Percentiles rank a stretch among this genome's conserved stretches.
phyloP scores from a whole-genome alignment of 176 grass and related monocot genomes.

The Bothriochloa decipiens region DNA sequence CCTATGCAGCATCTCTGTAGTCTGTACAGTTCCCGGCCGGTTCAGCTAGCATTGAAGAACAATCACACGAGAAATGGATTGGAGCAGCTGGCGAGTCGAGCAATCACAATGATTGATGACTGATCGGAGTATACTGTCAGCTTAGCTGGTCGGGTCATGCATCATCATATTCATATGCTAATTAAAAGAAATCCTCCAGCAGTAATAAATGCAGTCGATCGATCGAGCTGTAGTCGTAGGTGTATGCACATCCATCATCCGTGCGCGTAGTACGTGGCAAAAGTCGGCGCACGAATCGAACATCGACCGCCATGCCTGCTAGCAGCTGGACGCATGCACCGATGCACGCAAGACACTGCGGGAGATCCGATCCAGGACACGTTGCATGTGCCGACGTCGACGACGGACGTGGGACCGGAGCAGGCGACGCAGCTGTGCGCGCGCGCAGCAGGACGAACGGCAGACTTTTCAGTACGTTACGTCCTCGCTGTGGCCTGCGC shows the following conservation, averaged over 20 bases:
- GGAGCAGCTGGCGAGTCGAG: conserved; percentile 7
- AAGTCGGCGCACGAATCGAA: not conserved
- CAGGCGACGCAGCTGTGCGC: not conserved
- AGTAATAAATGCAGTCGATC: not conserved
- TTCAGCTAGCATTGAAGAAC: conserved; percentile 1
- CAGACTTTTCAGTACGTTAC: no score
- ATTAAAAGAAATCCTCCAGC: not conserved
- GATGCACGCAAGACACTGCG: no score
- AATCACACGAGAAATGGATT: not conserved
- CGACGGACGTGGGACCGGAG: not conserved
- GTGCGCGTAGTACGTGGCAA: not conserved
- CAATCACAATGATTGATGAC: not conserved
- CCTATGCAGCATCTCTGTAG: not conserved
- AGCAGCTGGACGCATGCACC: not conserved
- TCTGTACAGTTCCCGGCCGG: not conserved
- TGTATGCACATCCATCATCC: not conserved
- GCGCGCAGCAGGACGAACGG: no score
- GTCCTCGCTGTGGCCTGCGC: no score
- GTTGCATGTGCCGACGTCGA: not conserved
- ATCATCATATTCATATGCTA: not conserved
- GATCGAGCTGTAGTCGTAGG: not conserved
- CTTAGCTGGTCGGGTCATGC: not conserved
- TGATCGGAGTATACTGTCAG: not conserved
- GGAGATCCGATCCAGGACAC: not conserved
- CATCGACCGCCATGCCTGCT: not conserved